Conservation (phyloP, 495 filamentous ascomycete species). For the Amphirosellinia nigrospora region DNA sequence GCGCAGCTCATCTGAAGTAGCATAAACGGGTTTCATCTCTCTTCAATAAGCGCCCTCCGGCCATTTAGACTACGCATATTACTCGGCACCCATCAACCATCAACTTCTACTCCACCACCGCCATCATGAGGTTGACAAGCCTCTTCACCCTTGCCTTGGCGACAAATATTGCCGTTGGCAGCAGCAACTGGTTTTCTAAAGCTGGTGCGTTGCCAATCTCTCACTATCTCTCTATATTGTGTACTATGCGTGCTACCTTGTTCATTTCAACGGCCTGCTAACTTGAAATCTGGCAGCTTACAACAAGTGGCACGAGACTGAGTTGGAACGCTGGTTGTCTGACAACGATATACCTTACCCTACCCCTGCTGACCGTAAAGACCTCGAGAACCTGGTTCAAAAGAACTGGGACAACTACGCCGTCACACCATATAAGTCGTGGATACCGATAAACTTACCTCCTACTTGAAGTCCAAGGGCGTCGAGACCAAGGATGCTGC, state of each 20-base stretch:
- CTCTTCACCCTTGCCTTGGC: slow-evolving; percentile 74
- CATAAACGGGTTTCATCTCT: background rate
- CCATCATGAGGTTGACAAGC: slow-evolving; percentile 74
- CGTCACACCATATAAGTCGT: slow-evolving; percentile 69
- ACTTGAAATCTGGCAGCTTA: slow-evolving; percentile 67
- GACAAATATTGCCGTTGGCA: slow-evolving; percentile 69
- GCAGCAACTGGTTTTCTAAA: slow-evolving; percentile 77
- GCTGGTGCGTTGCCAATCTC: slow-evolving; percentile 63
- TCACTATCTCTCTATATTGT: background rate
- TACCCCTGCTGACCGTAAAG: slow-evolving; percentile 81
- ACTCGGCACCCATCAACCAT: background rate
- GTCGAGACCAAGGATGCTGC: slow-evolving; percentile 67
- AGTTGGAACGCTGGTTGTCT: slow-evolving; percentile 95
- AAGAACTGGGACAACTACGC: slow-evolving; percentile 82
- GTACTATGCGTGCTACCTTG: background rate
- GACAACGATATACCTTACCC: slow-evolving; percentile 91
- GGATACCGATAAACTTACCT: slow-evolving; percentile 68
- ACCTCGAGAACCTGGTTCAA: slow-evolving; percentile 83
- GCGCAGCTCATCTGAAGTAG: background rate
- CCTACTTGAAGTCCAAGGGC: slow-evolving; percentile 72
- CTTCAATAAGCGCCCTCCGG: background rate
- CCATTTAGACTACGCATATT: background rate
- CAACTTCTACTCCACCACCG: too few species aligned
- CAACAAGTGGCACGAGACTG: slow-evolving; percentile 98
- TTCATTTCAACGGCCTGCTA: slow-evolving; percentile 17